Base-by-base conservation (phyloP, 352 stramenopile genomes). In the Phytophthora kernoviae region DNA sequence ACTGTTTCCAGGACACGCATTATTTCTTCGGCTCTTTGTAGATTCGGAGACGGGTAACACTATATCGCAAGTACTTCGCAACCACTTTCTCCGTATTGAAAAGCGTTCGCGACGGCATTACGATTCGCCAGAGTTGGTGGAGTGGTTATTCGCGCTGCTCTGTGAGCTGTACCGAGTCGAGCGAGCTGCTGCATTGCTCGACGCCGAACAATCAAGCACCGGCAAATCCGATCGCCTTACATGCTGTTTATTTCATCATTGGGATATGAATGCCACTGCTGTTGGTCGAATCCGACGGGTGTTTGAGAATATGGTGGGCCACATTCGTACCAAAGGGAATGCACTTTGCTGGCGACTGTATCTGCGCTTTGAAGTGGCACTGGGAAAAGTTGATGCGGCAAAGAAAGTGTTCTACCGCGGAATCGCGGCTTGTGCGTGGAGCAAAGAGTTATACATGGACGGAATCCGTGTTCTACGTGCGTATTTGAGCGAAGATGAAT, bases 141-240 rank as follows among this genome's bases (percentile, higher is more conserved):
- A 94, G 39, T 94, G 85, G 83, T 58, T 94, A 12, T 94, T 94
- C 63, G 75, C 70, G 1, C 57, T 94, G 11, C 64, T 91, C 0
- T 87, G 76, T 59, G 83, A 93, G 65, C 54, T 94, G 34, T 62
- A 56, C 41, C 77, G 85, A 6, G 56, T 77, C 37, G 79, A 94
- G 33, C 63, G 85, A n/a, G 49, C 58, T 20, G 62, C 58, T 6
- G 64, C 24, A 21, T 58, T 49, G 43, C 34, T 59, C 14, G 27
- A 34, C 14, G 50, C 21, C 12, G 24, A 20, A 18, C 24, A 42
- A 34, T 39, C 20, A 36, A 61, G 14, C 26, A 44, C n/a, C 21
- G 21, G 42, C 24, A 42, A 61, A 20, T 2, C 5, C 6, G 30
- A 34, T 15, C 40, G 51, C 1, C 36, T 26, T 42, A 58, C 55